Percentiles rank a stretch among this genome's conserved stretches.
Conservation (phyloP, 2,329 filamentous ascomycete species). For the Diatrype stigma region DNA sequence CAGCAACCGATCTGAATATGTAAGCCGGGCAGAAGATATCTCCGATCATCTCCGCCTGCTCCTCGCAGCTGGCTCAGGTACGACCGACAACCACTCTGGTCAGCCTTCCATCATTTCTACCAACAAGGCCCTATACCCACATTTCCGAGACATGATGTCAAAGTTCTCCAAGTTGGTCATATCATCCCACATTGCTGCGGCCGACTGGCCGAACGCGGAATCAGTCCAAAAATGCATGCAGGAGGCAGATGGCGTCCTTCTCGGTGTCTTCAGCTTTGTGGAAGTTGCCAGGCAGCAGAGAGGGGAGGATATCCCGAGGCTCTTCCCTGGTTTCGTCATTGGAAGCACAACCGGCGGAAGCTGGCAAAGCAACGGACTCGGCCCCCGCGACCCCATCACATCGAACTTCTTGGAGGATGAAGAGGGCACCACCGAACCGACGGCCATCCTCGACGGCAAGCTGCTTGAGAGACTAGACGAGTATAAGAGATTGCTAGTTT, state of each 20-base stretch:
- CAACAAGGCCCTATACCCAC: constrained; percentile 94
- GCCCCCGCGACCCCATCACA: constrained; percentile 64
- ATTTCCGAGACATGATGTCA: constrained; percentile 99
- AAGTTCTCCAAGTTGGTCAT: constrained; percentile 99
- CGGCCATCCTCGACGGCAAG: constrained; percentile 67
- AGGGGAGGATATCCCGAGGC: constrained; percentile 86
- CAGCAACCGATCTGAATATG: constrained; percentile 82
- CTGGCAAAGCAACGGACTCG: constrained; percentile 73
- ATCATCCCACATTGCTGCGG: constrained; percentile 94
- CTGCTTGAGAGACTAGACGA: constrained; percentile 82
- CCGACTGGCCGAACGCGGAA: constrained; percentile 92
- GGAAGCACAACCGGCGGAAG: constrained; percentile 79
- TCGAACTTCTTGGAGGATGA: constrained; percentile 85
- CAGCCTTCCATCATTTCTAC: constrained; percentile 99
- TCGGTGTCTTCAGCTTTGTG: constrained; percentile 93
- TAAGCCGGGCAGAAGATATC: constrained; percentile 92
- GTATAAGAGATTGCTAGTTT: constrained; percentile 77
- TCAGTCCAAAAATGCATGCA: constrained; percentile 92
- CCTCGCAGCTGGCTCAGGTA: constrained; percentile 92
- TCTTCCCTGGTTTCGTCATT: constrained; percentile 89
- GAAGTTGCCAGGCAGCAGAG: constrained; percentile 91
- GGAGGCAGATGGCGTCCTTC: constrained; percentile 93
- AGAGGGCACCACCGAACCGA: constrained; percentile 68
- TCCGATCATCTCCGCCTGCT: constrained; percentile 92
- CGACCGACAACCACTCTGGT: constrained; percentile 96